phyloP scores from a whole-genome alignment of 2,329 filamentous ascomycete species.

The Colletotrichum tropicale region DNA sequence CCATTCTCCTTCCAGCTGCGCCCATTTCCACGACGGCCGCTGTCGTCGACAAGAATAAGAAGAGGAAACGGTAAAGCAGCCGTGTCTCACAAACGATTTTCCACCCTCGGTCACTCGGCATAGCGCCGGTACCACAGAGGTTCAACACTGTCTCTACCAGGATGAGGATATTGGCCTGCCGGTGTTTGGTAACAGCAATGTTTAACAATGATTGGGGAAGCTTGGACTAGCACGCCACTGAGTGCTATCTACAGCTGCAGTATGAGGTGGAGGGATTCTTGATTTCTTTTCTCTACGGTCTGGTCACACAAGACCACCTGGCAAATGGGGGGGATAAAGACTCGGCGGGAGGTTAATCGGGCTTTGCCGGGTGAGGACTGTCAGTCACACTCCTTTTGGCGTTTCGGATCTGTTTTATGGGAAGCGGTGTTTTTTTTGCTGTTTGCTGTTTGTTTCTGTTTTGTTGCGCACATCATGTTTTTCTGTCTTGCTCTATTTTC shows the following conservation, averaged over 20 bases:
- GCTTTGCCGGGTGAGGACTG: slow-evolving; percentile 7
- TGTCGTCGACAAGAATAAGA: slow-evolving; percentile 62
- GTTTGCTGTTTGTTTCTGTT: not conserved
- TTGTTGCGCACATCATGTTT: not conserved
- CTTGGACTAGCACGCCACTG: not conserved
- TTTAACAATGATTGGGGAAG: not conserved
- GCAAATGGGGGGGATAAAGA: not conserved
- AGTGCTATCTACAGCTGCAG: not conserved
- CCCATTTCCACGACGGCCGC: slow-evolving; percentile 42
- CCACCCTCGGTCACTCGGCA: not conserved
- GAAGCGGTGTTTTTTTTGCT: slow-evolving; percentile 15
- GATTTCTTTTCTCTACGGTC: not conserved
- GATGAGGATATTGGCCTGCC: not conserved
- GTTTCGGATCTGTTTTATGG: slow-evolving; percentile 14
- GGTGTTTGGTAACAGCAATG: not conserved
- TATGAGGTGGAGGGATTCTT: not conserved
- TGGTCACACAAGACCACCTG: slow-evolving; percentile 5
- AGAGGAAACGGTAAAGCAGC: slow-evolving; percentile 60
- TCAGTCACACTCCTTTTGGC: slow-evolving; percentile 22
- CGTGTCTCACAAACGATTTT: not conserved
- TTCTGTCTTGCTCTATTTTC: not conserved
- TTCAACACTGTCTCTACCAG: not conserved
- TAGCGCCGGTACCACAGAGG: not conserved
- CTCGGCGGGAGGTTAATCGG: slow-evolving; percentile 2
- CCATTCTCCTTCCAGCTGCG: slow-evolving; percentile 46